Conservation (phyloP, 768 basidiomycete species). For the Kwoniella sp. region DNA sequence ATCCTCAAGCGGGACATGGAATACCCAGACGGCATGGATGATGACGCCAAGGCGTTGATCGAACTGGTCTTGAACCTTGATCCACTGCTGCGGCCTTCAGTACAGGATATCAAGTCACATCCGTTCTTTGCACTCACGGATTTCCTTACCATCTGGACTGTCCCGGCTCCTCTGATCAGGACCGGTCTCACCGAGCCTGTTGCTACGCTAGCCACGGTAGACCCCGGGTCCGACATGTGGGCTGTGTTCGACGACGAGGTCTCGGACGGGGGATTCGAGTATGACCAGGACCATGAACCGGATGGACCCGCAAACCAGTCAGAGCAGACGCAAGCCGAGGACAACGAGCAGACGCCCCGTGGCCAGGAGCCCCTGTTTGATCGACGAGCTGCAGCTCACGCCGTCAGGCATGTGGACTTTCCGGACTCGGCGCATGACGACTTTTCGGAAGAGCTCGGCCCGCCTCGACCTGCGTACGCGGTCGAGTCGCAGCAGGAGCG, state of each 20-base stretch:
- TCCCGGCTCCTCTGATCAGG: conserved; percentile 31
- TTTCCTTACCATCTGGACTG: conserved; percentile 38
- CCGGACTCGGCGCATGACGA: conserved; percentile 10
- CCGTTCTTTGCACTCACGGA: conserved; percentile 43
- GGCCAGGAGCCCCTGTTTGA: conserved; percentile 20
- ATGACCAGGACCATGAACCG: conserved; percentile 21
- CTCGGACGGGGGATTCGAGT: conserved; percentile 37
- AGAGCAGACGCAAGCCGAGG: background rate
- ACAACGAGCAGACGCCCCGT: conserved; percentile 3
- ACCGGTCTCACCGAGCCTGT: conserved; percentile 37
- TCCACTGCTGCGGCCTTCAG: conserved; percentile 34
- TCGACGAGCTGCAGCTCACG: conserved; percentile 28
- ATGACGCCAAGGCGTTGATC: conserved; percentile 73
- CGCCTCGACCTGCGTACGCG: conserved; percentile 13
- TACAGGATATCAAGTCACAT: conserved; percentile 41
- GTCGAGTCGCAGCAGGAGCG: background rate
- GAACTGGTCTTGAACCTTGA: conserved; percentile 59
- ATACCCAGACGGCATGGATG: conserved; percentile 80
- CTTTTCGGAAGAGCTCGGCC: conserved; percentile 20
- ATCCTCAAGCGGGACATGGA: conserved; percentile 82
- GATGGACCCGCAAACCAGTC: background rate
- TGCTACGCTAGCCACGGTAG: conserved; percentile 16
- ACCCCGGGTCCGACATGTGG: conserved; percentile 34
- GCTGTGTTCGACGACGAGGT: conserved; percentile 44
- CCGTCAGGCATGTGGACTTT: conserved; percentile 26